These are phyloP conservation scores for Galerina sulciceps DNA, from an alignment of 768 basidiomycete species.

Conservation along the genomic window DNA sequence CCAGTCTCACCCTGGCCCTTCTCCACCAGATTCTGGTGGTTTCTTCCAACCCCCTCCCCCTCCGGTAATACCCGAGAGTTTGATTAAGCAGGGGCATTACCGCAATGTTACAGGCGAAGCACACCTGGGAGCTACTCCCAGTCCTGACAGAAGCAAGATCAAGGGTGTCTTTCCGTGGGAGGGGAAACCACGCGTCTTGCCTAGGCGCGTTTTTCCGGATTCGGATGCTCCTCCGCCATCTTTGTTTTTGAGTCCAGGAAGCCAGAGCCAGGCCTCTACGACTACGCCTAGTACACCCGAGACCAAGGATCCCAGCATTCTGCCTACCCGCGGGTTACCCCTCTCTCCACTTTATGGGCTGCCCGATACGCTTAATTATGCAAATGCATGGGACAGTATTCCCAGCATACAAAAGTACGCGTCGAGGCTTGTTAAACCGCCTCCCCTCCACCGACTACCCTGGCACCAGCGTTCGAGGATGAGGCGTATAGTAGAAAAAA, in stretches of 20 bases:
- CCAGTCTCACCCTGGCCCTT: constrained; percentile 33
- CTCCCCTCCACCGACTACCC: constrained; percentile 35
- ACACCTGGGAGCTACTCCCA: constrained; percentile 42
- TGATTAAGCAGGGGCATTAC: constrained; percentile 78
- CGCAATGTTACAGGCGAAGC: constrained; percentile 60
- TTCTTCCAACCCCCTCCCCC: constrained; percentile 68
- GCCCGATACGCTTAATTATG: constrained; percentile 63
- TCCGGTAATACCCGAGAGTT: constrained; percentile 65
- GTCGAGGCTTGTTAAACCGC: constrained; percentile 57
- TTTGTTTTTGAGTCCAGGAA: constrained; percentile 41
- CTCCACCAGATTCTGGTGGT: constrained; percentile 45
- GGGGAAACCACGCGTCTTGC: constrained; percentile 65
- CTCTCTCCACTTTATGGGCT: constrained; percentile 54
- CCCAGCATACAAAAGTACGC: constrained; percentile 83
- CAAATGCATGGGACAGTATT: constrained; percentile 86
- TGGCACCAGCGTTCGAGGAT: constrained; percentile 56
- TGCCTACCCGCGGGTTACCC: constrained; percentile 22
- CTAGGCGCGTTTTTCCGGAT: constrained; percentile 76
- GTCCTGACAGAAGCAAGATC: constrained; percentile 75
- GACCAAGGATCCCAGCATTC: constrained; percentile 23
- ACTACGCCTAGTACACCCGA: constrained; percentile 41
- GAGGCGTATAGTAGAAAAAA: constrained; percentile 41
- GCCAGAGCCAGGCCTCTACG: constrained; percentile 40
- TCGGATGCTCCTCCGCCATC: constrained; percentile 58
- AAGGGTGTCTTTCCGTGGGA: constrained; percentile 97